A percentile compares a stretch with the other conserved stretches of the same genome.
These are phyloP conservation scores for Penicillium lagena DNA, from an alignment of 495 filamentous ascomycete genomes.

Conservation along the genomic window DNA sequence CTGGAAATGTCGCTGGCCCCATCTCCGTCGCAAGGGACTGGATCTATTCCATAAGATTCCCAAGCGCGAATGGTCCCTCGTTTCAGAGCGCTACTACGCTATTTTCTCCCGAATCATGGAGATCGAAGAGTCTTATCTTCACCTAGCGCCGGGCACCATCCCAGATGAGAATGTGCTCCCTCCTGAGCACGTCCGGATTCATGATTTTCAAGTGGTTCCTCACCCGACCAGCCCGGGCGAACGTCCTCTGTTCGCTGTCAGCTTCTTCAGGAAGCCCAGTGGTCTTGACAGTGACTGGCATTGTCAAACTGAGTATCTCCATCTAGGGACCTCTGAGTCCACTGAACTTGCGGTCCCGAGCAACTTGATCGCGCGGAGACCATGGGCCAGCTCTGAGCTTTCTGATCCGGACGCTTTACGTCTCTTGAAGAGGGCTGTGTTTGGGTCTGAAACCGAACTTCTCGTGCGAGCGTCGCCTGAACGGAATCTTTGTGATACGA, in stretches of 20 bases:
- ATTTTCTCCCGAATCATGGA: slow-evolving; percentile 13
- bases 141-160: background rate
- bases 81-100: slow-evolving; percentile 5
- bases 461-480: no score
- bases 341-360: background rate
- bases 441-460: background rate
- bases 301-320: slow-evolving; percentile 8
- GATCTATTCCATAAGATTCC: slow-evolving; percentile 6
- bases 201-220: slow-evolving; percentile 6
- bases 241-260: slow-evolving; percentile 1
- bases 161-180: slow-evolving; percentile 2
- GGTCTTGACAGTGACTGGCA: slow-evolving; percentile 1
- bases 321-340: background rate
- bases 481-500: no score
- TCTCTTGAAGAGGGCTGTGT: background rate
- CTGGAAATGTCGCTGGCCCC: slow-evolving; percentile 15
- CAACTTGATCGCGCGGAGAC: slow-evolving; percentile 4
- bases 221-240: background rate
- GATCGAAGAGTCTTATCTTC: slow-evolving; percentile 5
- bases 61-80: slow-evolving; percentile 6
- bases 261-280: slow-evolving; percentile 5
- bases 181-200: slow-evolving; percentile 9
- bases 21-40: slow-evolving; percentile 8
- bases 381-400: background rate
- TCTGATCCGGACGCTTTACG: background rate